Evolutionary conservation across 306 rosid genomes (phyloP), one percentile per base, ranked within the genome.

Genomic region (Heteromeles arbutifolia): DNA sequence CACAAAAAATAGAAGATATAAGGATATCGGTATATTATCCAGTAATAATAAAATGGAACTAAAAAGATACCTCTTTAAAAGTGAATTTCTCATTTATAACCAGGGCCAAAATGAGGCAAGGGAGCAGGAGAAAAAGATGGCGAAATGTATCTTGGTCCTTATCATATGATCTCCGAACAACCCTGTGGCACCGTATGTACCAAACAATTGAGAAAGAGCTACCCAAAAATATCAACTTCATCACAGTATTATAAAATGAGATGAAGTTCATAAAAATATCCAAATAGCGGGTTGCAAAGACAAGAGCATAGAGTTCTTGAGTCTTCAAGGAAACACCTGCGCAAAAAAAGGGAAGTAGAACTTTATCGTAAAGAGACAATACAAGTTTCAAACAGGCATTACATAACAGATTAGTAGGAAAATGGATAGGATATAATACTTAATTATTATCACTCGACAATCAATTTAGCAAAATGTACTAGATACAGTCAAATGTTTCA

Each of bases 131-230:
- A 82, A 89, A 85, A 73, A 76, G 70, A 81, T 93, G 87, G 45
- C 93, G 95, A 83, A 90, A 93, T 15, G 97, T 93, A 70, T 93
- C 98, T 66, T 93, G 97, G 73, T 91, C 97, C 82, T 83, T 93
- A 81, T 93, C 97, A 69, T 93, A 93, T 32, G 98, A 90, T 79
- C 97, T 85, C 59, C 92, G 93, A 45, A 93, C 98, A 70, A 86
- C 69, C 80, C 83, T 90, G 80, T 93, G 98, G 73, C 78, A 87
- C 77, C 97, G 82, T 77, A 89, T 93, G 84, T 93, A 93, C 98
- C 97, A 93, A 78, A 93, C 97, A 82, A 93, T 93, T 67, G 95
- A 86, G 83, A 93, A 88, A 64, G 95, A 89, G 85, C 98, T 93
- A 45, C 91, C 97, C 85, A 93, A 83, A 83, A 90, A 93, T 82